A percentile compares a stretch with the other conserved stretches of the same genome.
Evolutionary conservation across 805 yeast genomes (phyloP).

Genomic region (Ogataea nakhonphanomensis): DNA sequence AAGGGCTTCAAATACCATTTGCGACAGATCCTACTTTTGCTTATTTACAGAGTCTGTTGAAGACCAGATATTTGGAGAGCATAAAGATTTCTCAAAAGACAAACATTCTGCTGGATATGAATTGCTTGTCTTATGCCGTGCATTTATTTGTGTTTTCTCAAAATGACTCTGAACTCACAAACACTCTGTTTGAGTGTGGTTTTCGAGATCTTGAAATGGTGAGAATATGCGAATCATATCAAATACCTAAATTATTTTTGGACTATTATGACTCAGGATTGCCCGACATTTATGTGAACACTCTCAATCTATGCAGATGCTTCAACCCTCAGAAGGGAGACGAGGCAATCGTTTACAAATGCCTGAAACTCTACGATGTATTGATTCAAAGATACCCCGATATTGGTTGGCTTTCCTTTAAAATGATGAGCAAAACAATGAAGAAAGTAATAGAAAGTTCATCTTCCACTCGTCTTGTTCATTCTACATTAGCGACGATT

Average conservation of each 20-base stretch:
- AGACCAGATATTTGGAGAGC: constrained; percentile 39
- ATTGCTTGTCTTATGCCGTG: constrained; percentile 32
- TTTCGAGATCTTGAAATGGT: constrained; percentile 31
- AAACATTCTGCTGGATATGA: constrained; percentile 13
- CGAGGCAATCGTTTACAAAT: constrained; percentile 24
- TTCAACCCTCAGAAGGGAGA: constrained; percentile 23
- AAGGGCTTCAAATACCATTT: constrained; percentile 59
- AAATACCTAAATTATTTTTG: constrained; percentile 35
- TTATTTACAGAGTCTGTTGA: constrained; percentile 42
- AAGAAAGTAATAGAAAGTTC: constrained; percentile 24
- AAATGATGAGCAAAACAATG: constrained; percentile 16
- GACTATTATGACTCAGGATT: constrained; percentile 6
- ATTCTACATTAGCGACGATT: constrained; percentile 23
- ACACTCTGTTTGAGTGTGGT: constrained; percentile 34
- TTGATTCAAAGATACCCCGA: constrained; percentile 12
- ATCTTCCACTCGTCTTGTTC: constrained; percentile 23
- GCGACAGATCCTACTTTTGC: constrained; percentile 47
- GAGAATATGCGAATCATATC: constrained; percentile 30
- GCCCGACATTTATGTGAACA: constrained; percentile 15
- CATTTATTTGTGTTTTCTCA: constrained; percentile 34
- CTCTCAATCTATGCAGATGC: constrained; percentile 17
- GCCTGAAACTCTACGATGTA: constrained; percentile 20
- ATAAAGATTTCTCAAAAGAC: constrained; percentile 6
- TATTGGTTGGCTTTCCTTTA: constrained; percentile 21
- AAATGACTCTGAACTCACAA: constrained; percentile 35